These are phyloP conservation scores for Cercophora newfieldiana DNA, from an alignment of 495 filamentous ascomycete species.

Conservation along the genomic window DNA sequence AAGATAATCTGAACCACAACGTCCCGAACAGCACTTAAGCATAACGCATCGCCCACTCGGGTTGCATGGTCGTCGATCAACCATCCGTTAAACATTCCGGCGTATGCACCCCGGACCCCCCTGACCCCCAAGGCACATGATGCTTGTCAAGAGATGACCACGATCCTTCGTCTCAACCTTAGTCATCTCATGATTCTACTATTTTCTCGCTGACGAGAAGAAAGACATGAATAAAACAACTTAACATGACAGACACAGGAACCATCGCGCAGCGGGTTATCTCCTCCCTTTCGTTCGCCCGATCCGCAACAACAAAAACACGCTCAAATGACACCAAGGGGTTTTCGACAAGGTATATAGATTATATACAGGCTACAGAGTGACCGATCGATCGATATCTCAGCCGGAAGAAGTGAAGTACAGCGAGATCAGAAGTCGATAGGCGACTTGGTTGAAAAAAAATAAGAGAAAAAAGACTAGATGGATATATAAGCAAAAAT, in stretches of 20 bases:
- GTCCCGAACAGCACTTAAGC: neutral
- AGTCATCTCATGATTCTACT: neutral
- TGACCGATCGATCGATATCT: neutral
- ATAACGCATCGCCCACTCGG: neutral
- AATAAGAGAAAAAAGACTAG: neutral
- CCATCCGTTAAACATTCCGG: neutral
- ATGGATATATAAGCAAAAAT: constrained; percentile 1
- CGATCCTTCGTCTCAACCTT: neutral
- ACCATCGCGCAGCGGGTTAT: neutral
- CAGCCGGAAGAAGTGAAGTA: neutral
- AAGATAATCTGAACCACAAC: neutral
- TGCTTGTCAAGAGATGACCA: neutral
- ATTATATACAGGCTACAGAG: constrained; percentile 12
- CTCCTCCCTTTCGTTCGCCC: neutral
- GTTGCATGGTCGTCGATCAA: neutral
- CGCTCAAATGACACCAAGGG: neutral
- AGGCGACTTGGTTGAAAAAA: neutral
- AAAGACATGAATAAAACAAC: neutral
- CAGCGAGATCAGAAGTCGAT: neutral
- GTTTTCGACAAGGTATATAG: constrained; percentile 13
- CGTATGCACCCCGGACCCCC: neutral
- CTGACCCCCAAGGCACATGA: neutral
- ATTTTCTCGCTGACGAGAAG: neutral
- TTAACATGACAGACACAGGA: neutral
- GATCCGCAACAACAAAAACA: neutral